Evolutionary conservation across 257 asterid genomes (phyloP), one percentile per base, ranked within the genome.

Genomic region (Rauvolfia tetraphylla): DNA sequence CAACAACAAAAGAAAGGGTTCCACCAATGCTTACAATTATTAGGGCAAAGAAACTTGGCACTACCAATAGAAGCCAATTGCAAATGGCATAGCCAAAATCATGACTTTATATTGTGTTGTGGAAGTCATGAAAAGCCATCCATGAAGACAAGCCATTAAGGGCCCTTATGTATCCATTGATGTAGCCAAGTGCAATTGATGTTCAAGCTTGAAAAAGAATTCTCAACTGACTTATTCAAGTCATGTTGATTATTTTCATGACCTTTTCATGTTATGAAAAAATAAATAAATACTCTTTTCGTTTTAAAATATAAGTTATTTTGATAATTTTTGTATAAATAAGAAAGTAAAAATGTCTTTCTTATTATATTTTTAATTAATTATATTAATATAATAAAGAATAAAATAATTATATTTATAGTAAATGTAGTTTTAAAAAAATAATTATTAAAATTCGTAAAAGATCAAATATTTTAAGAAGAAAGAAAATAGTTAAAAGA

Each of bases 21-120:
- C 72, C 72, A 67, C 72, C 51, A 36, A 23, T 66, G 71, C 46
- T 66, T 38, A 34, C 71, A 66, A 66, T 66, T 66, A 66, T 66
- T 66, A 66, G 29, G 49, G 71, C 71, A 66, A 36, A 7, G 29
- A 66, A 66, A 38, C 23, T 66, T 66, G 31, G 71, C 49, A 66
- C 42, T 20, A 36, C 31, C 49, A 36, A 36, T 36, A 38, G 71
- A 20, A 38, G 29, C 49, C 31, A 66, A 20, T 34, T 23, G 63
- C 4, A 23, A 0, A 56, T 23, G 63, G 31, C 33, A 56, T 65
- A 46, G 46, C 39, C 69, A 33, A 33, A 63, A 34, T 22, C 20
- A 31, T 63, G 70, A 38, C 46, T 65, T 65, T 29, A 65, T 29
- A 65, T 18, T 20, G 29, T 20, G 48, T 66, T 36, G 48, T 20